These are phyloP conservation scores for Pythium aquatile DNA, from an alignment of 352 stramenopile genomes.

Conservation along the genomic window DNA sequence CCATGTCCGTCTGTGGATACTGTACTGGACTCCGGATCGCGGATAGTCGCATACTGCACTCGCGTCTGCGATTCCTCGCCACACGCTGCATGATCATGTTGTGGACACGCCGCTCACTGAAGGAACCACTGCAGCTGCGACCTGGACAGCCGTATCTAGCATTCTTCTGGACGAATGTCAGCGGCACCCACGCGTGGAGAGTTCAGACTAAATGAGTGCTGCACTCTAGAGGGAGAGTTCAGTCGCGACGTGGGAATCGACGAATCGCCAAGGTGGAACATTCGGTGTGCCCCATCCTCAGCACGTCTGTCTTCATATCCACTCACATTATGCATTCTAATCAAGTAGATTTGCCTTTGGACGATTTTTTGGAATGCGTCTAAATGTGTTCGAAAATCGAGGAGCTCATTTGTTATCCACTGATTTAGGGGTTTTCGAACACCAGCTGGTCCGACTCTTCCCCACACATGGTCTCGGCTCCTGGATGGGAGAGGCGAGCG, in stretches of 20 bases:
- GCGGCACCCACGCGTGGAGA: not conserved
- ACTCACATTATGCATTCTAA: not conserved
- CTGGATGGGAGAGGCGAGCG: not conserved
- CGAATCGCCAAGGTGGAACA: not conserved
- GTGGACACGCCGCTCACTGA: too few species aligned
- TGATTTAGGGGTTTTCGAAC: not conserved
- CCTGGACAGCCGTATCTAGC: not conserved
- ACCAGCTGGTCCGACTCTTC: not conserved
- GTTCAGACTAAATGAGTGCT: not conserved
- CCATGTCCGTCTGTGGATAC: not conserved
- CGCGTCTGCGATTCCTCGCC: not conserved
- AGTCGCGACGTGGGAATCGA: not conserved
- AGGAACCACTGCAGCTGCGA: too few species aligned
- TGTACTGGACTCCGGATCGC: not conserved
- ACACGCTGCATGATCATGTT: too few species aligned
- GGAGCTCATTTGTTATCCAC: conserved; percentile 5
- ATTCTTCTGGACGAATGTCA: conserved; percentile 1
- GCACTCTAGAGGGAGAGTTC: not conserved
- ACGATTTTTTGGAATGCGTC: not conserved
- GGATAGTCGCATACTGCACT: not conserved
- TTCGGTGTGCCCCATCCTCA: not conserved
- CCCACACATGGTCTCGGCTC: not conserved
- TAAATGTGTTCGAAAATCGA: not conserved
- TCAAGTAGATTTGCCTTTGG: not conserved
- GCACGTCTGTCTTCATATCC: not conserved